These are phyloP conservation scores for Penicillium sp. DNA, from an alignment of 2,329 filamentous ascomycete species.

Conservation along the genomic window DNA sequence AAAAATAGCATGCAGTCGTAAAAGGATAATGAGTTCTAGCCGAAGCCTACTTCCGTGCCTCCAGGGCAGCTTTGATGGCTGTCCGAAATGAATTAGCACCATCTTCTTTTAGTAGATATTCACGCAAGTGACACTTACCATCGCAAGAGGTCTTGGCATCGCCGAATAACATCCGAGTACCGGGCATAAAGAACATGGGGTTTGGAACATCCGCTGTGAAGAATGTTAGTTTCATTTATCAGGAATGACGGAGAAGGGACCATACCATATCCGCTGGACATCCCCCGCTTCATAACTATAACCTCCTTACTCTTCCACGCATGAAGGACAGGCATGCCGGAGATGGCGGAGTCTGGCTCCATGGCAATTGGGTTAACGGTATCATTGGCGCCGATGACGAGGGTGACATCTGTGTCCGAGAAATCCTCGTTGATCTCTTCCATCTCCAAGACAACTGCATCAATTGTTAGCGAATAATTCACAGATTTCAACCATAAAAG, in stretches of 20 bases:
- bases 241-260: constrained; percentile 7
- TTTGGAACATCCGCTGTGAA: constrained; percentile 71
- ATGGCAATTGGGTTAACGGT: constrained; percentile 85
- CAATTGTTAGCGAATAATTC: constrained; percentile 8
- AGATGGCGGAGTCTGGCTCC: constrained; percentile 73
- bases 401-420: constrained; percentile 69
- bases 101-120: neutral
- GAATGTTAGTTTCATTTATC: constrained; percentile 3
- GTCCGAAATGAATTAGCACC: neutral
- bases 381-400: constrained; percentile 87
- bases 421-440: constrained; percentile 95
- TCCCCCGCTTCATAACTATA: constrained; percentile 83
- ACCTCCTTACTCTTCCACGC: constrained; percentile 93
- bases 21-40: neutral
- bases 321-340: constrained; percentile 84
- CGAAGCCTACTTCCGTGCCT: constrained; percentile 23
- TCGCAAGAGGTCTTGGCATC: constrained; percentile 79
- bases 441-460: constrained; percentile 71
- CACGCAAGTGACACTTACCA: constrained; percentile 44
- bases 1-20: neutral
- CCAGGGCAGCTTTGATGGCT: constrained; percentile 40
- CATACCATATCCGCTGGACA: constrained; percentile 78
- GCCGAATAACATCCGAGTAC: constrained; percentile 83
- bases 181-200: constrained; percentile 86
- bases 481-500: too few species aligned